Evolutionary conservation across 148 eudicot species (phyloP).

Genomic region (Vaccinium vitisidaea): DNA sequence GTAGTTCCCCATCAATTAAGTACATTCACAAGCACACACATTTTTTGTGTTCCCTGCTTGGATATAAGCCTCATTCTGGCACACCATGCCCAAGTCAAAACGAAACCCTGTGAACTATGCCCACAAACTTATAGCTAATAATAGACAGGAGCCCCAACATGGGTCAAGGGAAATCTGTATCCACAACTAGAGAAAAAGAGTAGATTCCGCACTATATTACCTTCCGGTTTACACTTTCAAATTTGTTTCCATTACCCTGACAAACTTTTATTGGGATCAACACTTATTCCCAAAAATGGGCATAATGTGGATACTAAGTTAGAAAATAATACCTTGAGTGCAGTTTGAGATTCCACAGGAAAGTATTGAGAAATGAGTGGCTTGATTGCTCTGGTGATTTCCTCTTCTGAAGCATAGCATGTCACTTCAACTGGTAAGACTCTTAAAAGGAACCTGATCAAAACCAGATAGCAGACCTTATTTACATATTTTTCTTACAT

Average conservation of each 20-base stretch:
- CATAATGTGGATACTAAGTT: neutral
- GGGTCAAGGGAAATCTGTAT: neutral
- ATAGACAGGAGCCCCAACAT: neutral
- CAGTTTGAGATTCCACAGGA: constrained; percentile 60
- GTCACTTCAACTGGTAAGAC: constrained; percentile 81
- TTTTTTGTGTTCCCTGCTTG: neutral
- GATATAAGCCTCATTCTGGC: neutral
- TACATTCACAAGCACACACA: neutral
- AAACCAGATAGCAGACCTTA: constrained; percentile 10
- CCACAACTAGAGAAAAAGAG: neutral
- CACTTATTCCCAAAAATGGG: neutral
- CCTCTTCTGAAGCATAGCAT: constrained; percentile 95
- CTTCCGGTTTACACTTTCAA: neutral
- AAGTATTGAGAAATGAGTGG: constrained; percentile 65
- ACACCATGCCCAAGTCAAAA: constrained; percentile 11
- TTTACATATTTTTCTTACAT: neutral
- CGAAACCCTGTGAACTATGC: neutral
- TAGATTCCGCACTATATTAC: neutral
- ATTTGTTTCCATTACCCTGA: neutral
- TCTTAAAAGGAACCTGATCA: constrained; percentile 70
- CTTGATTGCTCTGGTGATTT: constrained; percentile 80
- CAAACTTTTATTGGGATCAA: neutral
- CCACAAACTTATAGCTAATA: neutral
- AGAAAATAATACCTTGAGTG: constrained; percentile 53
- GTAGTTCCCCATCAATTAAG: neutral